Percentiles rank a stretch among this genome's conserved stretches.
phyloP scores from a whole-genome alignment of 495 filamentous ascomycete genomes.

The Recurvomyces mirabilis region DNA sequence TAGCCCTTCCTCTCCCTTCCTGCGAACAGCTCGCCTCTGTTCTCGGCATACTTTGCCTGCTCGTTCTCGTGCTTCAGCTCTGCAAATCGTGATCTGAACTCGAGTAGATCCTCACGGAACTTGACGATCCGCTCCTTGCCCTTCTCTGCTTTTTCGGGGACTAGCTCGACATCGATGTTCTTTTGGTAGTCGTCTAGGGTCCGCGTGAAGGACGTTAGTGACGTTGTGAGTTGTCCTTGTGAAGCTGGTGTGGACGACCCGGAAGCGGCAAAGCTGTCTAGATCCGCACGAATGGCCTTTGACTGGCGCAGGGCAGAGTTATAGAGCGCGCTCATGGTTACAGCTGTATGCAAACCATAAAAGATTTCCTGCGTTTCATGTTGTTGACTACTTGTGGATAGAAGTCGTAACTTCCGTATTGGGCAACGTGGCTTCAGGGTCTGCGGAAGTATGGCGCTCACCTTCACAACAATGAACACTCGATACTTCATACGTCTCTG shows the following conservation, averaged over 20 bases:
- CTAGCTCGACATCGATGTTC: conserved; percentile 76
- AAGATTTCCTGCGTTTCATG: background rate
- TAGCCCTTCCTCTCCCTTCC: conserved; percentile 79
- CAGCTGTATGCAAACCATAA: background rate
- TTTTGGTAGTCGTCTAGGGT: conserved; percentile 88
- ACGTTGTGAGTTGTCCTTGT: conserved; percentile 73
- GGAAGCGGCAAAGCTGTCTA: conserved; percentile 58
- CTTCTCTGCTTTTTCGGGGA: conserved; percentile 79
- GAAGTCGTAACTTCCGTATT: background rate
- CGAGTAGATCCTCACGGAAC: conserved; percentile 70
- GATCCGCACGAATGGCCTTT: conserved; percentile 73
- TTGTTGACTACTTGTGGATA: no score
- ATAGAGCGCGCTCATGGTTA: conserved; percentile 70
- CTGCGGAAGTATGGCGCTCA: no score
- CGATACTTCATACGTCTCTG: no score
- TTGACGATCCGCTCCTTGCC: conserved; percentile 73
- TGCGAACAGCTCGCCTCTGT: conserved; percentile 66
- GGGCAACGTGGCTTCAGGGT: background rate
- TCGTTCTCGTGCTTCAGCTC: conserved; percentile 62
- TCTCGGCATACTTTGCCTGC: conserved; percentile 44
- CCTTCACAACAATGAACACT: no score
- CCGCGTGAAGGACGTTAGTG: conserved; percentile 75
- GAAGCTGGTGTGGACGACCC: conserved; percentile 51
- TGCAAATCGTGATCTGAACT: conserved; percentile 68
- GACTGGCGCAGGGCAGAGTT: conserved; percentile 93